Base-by-base conservation (phyloP, 176 grass and related monocot genomes). In the Eremochloa ophiuroides region DNA sequence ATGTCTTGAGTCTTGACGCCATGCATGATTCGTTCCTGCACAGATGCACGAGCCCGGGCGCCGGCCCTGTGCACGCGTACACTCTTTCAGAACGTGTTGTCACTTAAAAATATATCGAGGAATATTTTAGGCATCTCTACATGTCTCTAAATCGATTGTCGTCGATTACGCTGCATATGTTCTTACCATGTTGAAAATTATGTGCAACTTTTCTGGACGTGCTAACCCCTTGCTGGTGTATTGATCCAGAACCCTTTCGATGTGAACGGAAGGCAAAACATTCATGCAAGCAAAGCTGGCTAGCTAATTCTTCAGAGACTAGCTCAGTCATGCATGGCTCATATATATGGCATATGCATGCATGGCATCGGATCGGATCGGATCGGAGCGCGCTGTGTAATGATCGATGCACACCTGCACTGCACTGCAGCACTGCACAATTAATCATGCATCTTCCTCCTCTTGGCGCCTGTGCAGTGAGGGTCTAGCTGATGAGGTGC, bases 1-100 rank as follows among this genome's bases (percentile, higher is more conserved):
- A 20, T 44, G 3, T 14, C 13, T 0, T 15, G 4, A 17, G 47
- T 18, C 28, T 51, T 27, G 80, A 64, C 66, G 68, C 68, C 66
- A 84, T 83, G 86, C 66, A 84, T 83, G 86, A 88, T 88, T 69
- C 75, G 59, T 22, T 46, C 75, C 74, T 78, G 86, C 74, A 59
- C 38, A 88, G n/a, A 78, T 23, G 56, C 73, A 83, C 73, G 23
- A 23, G 56, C 8, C 3, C 42, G 62, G 69, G 38, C n/a, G n/a
- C n/a, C n/a, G n/a, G n/a, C 16, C 72, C 61, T 72, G 34, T 77
- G 73, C n/a, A 87, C 47, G 47, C 17, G 33, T 47, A 68, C 56
- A 56, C 53, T 22, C 35, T 67, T 65, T 27, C 66, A 50, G 61
- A 55, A 40, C 50, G 10, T n/a, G n/a, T n/a, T n/a, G n/a, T n/a